Evolutionary conservation across 2,329 filamentous ascomycete species (phyloP), one percentile per base, ranked within the genome.

Genomic region (Biscogniauxia marginata): DNA sequence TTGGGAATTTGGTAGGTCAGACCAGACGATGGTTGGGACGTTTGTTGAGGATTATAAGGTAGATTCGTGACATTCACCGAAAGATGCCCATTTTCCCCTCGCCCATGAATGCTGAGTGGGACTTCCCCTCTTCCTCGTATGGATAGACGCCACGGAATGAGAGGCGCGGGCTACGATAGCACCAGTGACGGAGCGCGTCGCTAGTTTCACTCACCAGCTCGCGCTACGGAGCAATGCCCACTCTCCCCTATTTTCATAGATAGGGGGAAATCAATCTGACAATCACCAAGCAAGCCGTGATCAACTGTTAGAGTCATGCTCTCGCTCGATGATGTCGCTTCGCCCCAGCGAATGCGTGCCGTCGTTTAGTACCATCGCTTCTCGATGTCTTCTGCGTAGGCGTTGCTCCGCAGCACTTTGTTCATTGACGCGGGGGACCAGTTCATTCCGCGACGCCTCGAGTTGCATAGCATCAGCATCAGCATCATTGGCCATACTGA

Each of bases 301-400:
- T 71, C 54, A 75, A 68, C 44, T 62, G 24, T 63, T 65, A 51
- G 75, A 77, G 48, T 75, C 75, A 47, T 79, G 75, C 39, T 79
- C 81, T 59, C 84, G 76, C 71, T 95, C 87, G 52, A 93, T 90
- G 34, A 96, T 96, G 69, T 96, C 90, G 46, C 85, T 84, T 60
- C 85, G 83, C 3, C 83, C 85, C 46, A 96, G 72, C 1, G 90
- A 88, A 25, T 87, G 81, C 20, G 84, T 90, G n/a, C 90, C 90
- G 67, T 96, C 91, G 66, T 92, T 93, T 55, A 96, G 77, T 19
- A 97, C 92, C 84, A 97, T 93, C 4, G 91, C 92, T 75, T 96
- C 91, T 63, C 92, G 82, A 67, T 93, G 83, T 50, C 90, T 82
- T 62, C 92, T 82, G 57, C 91, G 79, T 58, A 93, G 78, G 52